phyloP scores from a whole-genome alignment of 495 filamentous ascomycete genomes.

The Aspergillus cristatus region DNA sequence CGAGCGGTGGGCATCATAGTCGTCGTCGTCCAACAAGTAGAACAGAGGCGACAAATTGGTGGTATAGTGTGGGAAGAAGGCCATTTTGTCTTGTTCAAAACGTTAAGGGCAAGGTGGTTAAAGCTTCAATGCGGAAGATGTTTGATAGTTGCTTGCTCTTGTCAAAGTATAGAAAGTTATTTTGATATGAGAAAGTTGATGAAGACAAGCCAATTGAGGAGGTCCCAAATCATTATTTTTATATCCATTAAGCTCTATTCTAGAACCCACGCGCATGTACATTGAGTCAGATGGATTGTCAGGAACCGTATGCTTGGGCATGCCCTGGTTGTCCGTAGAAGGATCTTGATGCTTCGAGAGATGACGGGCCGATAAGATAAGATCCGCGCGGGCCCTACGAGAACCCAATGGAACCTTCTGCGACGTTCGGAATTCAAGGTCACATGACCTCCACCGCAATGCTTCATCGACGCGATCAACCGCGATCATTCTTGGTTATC shows the following conservation, averaged over 20 bases:
- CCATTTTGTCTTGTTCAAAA: slow-evolving; percentile 43
- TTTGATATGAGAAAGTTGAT: background rate
- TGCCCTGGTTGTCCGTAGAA: background rate
- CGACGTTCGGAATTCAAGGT: background rate
- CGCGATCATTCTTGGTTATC: no score
- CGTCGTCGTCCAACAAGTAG: slow-evolving; percentile 70
- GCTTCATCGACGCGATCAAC: background rate
- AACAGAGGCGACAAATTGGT: slow-evolving; percentile 58
- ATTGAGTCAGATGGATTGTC: background rate
- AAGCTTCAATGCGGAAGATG: no score
- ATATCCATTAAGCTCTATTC: slow-evolving; percentile 5
- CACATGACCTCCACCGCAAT: background rate
- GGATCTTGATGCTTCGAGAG: slow-evolving; percentile 6
- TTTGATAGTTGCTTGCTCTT: no score
- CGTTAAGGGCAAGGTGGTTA: background rate
- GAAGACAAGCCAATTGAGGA: background rate
- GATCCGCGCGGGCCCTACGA: background rate
- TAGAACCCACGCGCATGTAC: slow-evolving; percentile 3
- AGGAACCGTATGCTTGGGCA: background rate
- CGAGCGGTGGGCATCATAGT: slow-evolving; percentile 52
- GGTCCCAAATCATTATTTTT: background rate
- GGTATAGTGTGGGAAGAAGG: slow-evolving; percentile 50
- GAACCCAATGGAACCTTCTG: slow-evolving; percentile 5
- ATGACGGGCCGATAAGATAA: slow-evolving; percentile 6
- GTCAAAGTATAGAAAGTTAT: background rate